phyloP scores from a whole-genome alignment of 768 basidiomycete genomes.

The Cubamyces lactineus region DNA sequence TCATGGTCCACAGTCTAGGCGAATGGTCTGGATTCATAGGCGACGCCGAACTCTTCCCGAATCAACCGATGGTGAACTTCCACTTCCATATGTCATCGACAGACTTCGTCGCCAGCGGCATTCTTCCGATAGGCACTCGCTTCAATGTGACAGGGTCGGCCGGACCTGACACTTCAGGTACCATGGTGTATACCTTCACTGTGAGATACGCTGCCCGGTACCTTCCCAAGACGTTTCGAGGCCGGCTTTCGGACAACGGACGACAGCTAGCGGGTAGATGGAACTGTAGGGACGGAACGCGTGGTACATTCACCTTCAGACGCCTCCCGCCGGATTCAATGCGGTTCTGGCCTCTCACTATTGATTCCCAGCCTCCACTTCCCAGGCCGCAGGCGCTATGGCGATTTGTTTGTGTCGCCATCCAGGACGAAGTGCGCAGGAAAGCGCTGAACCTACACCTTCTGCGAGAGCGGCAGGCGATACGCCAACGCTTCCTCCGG shows the following conservation, averaged over 20 bases:
- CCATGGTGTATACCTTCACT: slow-evolving; percentile 23
- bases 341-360: slow-evolving; percentile 35
- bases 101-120: slow-evolving; percentile 22
- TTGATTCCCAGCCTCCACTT: slow-evolving; percentile 9
- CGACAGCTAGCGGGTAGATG: slow-evolving; percentile 32
- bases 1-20: slow-evolving; percentile 20
- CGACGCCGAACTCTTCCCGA: slow-evolving; percentile 1
- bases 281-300: slow-evolving; percentile 24
- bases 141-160: slow-evolving; percentile 24
- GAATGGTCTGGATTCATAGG: slow-evolving; percentile 34
- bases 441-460: slow-evolving; percentile 27
- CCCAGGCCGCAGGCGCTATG: slow-evolving; percentile 36
- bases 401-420: slow-evolving; percentile 36
- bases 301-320: slow-evolving; percentile 34
- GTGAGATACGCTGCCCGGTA: slow-evolving; percentile 32
- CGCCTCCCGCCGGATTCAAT: slow-evolving; percentile 33
- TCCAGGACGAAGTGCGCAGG: slow-evolving; percentile 29
- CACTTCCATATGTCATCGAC: slow-evolving; percentile 4
- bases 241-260: slow-evolving; percentile 25
- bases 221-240: slow-evolving; percentile 30
- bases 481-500: slow-evolving; percentile 6
- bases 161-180: not conserved
- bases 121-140: slow-evolving; percentile 20
- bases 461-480: slow-evolving; percentile 6
- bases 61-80: slow-evolving; percentile 21